Conservation (phyloP, 2,329 filamentous ascomycete species). For the Akanthomyces dipterigenus region DNA sequence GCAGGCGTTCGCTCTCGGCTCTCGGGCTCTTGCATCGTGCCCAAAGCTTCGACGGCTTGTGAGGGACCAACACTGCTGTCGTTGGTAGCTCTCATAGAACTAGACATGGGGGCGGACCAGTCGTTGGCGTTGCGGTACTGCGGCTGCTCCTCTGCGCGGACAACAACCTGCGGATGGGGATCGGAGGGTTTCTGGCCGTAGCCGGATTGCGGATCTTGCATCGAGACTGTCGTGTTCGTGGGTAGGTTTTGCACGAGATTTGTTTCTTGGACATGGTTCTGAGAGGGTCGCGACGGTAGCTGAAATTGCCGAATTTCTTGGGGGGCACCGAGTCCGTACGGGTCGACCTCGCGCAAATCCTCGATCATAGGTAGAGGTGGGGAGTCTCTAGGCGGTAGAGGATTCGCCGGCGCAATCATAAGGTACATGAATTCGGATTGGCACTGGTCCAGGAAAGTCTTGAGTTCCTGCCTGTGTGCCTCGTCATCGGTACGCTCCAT, state of each 20-base stretch:
- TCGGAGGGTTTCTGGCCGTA: slow-evolving; percentile 30
- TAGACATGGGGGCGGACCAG: slow-evolving; percentile 27
- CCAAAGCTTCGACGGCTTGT: slow-evolving; percentile 33
- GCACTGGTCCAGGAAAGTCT: slow-evolving; percentile 57
- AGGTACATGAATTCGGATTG: slow-evolving; percentile 61
- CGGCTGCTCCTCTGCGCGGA: slow-evolving; percentile 45
- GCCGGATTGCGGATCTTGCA: slow-evolving; percentile 32
- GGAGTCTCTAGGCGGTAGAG: slow-evolving; percentile 56
- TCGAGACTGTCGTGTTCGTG: slow-evolving; percentile 53
- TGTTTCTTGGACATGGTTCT: slow-evolving; percentile 52
- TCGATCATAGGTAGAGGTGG: slow-evolving; percentile 52
- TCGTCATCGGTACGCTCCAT: slow-evolving; percentile 45
- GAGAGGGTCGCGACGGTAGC: slow-evolving; percentile 34
- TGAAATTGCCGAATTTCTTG: slow-evolving; percentile 35
- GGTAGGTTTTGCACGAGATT: slow-evolving; percentile 46
- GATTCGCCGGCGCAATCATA: slow-evolving; percentile 61
- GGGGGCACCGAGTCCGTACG: slow-evolving; percentile 39
- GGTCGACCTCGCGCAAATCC: slow-evolving; percentile 49
- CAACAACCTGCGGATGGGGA: slow-evolving; percentile 42
- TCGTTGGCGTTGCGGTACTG: slow-evolving; percentile 32
- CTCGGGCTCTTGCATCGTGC: slow-evolving; percentile 33
- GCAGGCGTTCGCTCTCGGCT: slow-evolving; percentile 38
- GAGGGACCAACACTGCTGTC: slow-evolving; percentile 27
- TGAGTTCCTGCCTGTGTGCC: slow-evolving; percentile 45
- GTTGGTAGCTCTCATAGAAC: slow-evolving; percentile 29